phyloP scores from a whole-genome alignment of 371 early-diverging fungal genomes.

The Saksenaea oblongispora region DNA sequence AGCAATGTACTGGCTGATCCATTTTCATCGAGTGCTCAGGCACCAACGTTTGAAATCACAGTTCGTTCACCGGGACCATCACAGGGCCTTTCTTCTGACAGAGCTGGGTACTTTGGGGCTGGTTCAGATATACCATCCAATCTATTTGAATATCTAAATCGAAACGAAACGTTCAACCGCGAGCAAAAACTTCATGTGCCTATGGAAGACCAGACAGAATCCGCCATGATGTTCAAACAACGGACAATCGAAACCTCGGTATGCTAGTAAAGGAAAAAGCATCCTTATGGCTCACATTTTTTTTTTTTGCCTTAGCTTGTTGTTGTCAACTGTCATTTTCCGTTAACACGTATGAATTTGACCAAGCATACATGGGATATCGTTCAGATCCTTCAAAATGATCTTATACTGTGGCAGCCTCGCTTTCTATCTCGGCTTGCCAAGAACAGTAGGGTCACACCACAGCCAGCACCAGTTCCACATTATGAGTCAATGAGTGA shows the following conservation, averaged over 20 bases:
- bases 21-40: constrained; percentile 6
- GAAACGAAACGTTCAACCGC: constrained; percentile 37
- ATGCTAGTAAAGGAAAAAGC: constrained; percentile 10
- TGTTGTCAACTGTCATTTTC: constrained; percentile 69
- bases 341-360: constrained; percentile 59
- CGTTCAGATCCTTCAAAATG: constrained; percentile 71
- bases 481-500: not conserved
- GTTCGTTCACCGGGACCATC: constrained; percentile 32
- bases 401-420: constrained; percentile 68
- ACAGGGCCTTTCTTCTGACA: constrained; percentile 10
- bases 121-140: constrained; percentile 40
- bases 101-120: constrained; percentile 34
- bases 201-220: constrained; percentile 61
- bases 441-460: not conserved
- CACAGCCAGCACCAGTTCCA: constrained; percentile 3
- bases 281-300: not conserved
- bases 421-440: constrained; percentile 24
- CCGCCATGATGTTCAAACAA: constrained; percentile 65
- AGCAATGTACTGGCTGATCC: not conserved
- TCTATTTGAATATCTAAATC: constrained; percentile 36
- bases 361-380: constrained; percentile 63
- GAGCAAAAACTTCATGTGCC: constrained; percentile 56
- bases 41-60: constrained; percentile 52
- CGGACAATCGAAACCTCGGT: constrained; percentile 66
- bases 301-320: constrained; percentile 38